Percentiles rank a stretch among this genome's conserved stretches.
Conservation (phyloP, 768 basidiomycete genomes). For the Suillus placidus region DNA sequence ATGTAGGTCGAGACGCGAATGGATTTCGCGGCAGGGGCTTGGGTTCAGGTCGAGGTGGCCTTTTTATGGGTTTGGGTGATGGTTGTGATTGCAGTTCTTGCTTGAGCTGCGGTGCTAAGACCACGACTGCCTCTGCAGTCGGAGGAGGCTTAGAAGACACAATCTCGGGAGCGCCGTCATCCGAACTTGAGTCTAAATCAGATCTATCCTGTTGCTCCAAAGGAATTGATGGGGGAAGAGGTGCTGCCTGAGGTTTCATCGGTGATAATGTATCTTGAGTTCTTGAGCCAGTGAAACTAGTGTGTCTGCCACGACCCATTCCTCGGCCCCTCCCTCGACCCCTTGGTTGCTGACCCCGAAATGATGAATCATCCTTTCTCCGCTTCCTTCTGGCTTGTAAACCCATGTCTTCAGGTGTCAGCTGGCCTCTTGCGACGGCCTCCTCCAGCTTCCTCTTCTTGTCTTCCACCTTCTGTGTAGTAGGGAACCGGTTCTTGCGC, state of each 20-base stretch:
- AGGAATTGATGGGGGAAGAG: not conserved
- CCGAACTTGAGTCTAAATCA: slow-evolving; percentile 35
- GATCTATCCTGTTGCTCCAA: slow-evolving; percentile 13
- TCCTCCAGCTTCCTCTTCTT: slow-evolving; percentile 82
- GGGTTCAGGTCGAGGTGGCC: slow-evolving; percentile 41
- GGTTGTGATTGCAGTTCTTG: slow-evolving; percentile 13
- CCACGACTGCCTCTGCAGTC: slow-evolving; percentile 12
- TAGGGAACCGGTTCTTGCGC: slow-evolving; percentile 86
- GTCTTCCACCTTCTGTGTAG: slow-evolving; percentile 64
- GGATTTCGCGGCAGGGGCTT: slow-evolving; percentile 59
- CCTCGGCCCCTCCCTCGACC: slow-evolving; percentile 34
- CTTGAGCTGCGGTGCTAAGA: slow-evolving; percentile 3
- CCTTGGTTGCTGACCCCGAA: slow-evolving; percentile 13
- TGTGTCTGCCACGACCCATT: slow-evolving; percentile 24
- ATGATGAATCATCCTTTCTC: slow-evolving; percentile 32
- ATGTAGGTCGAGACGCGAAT: slow-evolving; percentile 66
- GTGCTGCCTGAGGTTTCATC: not conserved
- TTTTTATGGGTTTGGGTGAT: slow-evolving; percentile 21
- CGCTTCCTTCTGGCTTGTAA: slow-evolving; percentile 46
- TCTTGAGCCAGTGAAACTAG: not conserved
- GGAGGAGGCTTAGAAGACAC: slow-evolving; percentile 52
- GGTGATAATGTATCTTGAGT: not conserved
- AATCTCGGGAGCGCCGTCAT: slow-evolving; percentile 57
- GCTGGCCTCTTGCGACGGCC: slow-evolving; percentile 79
- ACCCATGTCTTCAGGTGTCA: slow-evolving; percentile 50